A percentile compares a stretch with the other conserved stretches of the same genome.
phyloP scores from a whole-genome alignment of 164 flowering plant species.

The Piper longum region DNA sequence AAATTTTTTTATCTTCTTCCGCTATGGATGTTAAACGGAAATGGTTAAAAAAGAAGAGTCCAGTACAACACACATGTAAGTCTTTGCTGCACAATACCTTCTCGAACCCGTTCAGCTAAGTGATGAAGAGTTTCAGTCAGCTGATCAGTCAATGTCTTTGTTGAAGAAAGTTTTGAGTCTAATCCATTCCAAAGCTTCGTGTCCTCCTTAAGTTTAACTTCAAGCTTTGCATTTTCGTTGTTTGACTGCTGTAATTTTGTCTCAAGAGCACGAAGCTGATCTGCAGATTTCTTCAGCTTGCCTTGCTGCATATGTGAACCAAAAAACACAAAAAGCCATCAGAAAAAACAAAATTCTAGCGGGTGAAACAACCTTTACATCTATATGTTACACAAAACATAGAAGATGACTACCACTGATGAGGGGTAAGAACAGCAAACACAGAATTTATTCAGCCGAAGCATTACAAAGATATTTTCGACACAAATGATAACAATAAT shows the following conservation, averaged over 20 bases:
- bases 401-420: no score
- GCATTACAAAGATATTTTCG: no score
- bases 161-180: conserved; percentile 79
- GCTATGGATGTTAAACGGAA: conserved; percentile 28
- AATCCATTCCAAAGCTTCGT: conserved; percentile 85
- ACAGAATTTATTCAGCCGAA: no score
- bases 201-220: conserved; percentile 84
- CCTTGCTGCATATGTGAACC: conserved; percentile 33
- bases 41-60: not conserved
- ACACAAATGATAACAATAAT: no score
- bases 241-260: conserved; percentile 61
- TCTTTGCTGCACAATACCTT: conserved; percentile 26
- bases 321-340: not conserved
- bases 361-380: no score
- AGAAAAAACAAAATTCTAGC: not conserved
- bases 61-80: not conserved
- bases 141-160: conserved; percentile 76
- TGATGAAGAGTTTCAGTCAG: conserved; percentile 76
- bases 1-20: conserved; percentile 65
- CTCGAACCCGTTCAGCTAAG: conserved; percentile 68
- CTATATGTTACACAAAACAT: no score
- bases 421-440: no score
- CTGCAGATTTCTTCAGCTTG: conserved; percentile 68
- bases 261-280: conserved; percentile 54
- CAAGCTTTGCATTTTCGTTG: conserved; percentile 83